Evolutionary conservation across 306 rosid genomes (phyloP).

Genomic region (Canavalia gladiata): DNA sequence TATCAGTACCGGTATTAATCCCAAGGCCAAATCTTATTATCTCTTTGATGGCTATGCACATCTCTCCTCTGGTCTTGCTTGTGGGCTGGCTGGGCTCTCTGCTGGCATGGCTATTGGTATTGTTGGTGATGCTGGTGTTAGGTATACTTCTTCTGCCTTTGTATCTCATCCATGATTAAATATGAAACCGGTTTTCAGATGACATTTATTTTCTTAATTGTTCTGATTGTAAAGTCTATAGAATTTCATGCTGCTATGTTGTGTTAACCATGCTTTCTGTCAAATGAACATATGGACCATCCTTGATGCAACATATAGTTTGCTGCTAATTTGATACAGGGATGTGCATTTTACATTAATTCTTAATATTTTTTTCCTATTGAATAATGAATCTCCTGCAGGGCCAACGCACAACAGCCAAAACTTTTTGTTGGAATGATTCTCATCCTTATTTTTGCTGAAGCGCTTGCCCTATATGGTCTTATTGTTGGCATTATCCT

Average conservation of each 20-base stretch:
- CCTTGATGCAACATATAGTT: conserved; percentile 11
- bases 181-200: conserved; percentile 3
- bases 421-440: conserved; percentile 92
- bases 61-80: conserved; percentile 91
- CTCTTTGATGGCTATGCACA: conserved; percentile 94
- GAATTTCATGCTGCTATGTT: neutral
- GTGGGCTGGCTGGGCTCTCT: conserved; percentile 88
- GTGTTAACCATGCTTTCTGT: neutral
- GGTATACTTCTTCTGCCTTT: conserved; percentile 57
- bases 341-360: neutral
- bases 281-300: conserved; percentile 1
- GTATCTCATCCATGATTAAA: neutral
- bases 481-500: conserved; percentile 87
- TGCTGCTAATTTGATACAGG: conserved; percentile 4
- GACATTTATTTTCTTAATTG: neutral
- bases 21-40: conserved; percentile 88
- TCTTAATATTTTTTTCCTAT: neutral
- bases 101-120: conserved; percentile 96
- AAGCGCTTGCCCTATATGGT: conserved; percentile 86
- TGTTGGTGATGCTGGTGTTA: conserved; percentile 93
- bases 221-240: neutral
- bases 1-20: conserved; percentile 91
- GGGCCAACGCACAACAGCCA: conserved; percentile 94
- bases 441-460: conserved; percentile 87
- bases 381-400: conserved; percentile 56